These are phyloP conservation scores for Diospyros kaki DNA, from an alignment of 148 eudicot genomes.

Conservation along the genomic window DNA sequence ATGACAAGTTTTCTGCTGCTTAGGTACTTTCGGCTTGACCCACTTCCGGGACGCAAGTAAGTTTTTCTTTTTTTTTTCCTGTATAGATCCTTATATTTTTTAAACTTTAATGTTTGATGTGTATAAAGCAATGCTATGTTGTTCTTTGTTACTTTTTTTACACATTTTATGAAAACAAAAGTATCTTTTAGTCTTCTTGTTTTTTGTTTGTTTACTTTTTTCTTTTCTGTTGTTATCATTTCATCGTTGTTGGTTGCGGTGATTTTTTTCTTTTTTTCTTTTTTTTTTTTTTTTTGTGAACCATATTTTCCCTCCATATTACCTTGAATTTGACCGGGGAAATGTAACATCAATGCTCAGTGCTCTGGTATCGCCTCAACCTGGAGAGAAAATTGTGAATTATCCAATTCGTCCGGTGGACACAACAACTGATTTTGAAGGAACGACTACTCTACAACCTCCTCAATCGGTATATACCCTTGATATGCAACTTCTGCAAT, in stretches of 20 bases:
- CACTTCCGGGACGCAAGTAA: constrained; percentile 96
- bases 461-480: constrained; percentile 60
- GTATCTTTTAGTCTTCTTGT: not conserved
- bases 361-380: constrained; percentile 73
- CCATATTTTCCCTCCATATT: constrained; percentile 5
- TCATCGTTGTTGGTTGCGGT: not conserved
- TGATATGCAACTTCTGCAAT: constrained; percentile 5
- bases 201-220: not conserved
- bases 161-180: not conserved
- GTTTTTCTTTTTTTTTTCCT: constrained; percentile 2
- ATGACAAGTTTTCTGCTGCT: constrained; percentile 9
- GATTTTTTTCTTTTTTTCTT: no score
- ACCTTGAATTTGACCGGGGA: constrained; percentile 12
- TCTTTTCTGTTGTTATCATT: not conserved
- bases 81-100: not conserved
- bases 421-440: constrained; percentile 85
- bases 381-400: constrained; percentile 78
- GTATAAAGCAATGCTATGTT: not conserved
- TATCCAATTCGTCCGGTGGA: constrained; percentile 97
- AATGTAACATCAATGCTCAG: constrained; percentile 31
- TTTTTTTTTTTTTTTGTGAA: not conserved
- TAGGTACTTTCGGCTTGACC: constrained; percentile 94
- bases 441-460: constrained; percentile 85
- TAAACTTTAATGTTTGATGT: not conserved
- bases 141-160: not conserved